Percentiles rank a stretch among this genome's conserved stretches.
Evolutionary conservation across 2,329 filamentous ascomycete species (phyloP).

Genomic region (Achaetomium macrosporum): DNA sequence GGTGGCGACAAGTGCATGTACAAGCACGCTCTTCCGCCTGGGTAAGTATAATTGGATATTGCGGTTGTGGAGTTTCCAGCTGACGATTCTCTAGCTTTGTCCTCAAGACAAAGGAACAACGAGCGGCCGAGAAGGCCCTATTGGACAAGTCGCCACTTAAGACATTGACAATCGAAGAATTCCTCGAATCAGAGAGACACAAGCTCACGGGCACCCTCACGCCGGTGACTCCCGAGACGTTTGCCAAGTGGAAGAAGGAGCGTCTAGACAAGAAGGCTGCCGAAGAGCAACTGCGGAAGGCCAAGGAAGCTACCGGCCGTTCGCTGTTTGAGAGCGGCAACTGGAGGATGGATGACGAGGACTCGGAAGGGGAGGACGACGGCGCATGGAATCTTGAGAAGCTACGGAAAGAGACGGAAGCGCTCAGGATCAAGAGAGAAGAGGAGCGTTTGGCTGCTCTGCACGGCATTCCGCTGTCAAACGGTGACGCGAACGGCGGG

Average conservation of each 20-base stretch:
- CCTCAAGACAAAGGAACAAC: slow-evolving; percentile 95
- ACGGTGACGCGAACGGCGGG: slow-evolving; percentile 16
- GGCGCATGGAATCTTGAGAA: slow-evolving; percentile 73
- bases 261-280: slow-evolving; percentile 92
- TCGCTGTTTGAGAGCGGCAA: slow-evolving; percentile 95
- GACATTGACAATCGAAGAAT: slow-evolving; percentile 93
- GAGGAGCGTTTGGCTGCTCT: slow-evolving; percentile 54
- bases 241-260: slow-evolving; percentile 96
- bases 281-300: slow-evolving; percentile 80
- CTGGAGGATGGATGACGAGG: slow-evolving; percentile 65
- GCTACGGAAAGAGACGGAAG: slow-evolving; percentile 79
- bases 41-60: slow-evolving; percentile 54
- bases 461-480: slow-evolving; percentile 26
- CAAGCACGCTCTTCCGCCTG: slow-evolving; percentile 87
- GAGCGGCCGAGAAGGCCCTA: slow-evolving; percentile 88
- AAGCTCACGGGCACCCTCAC: slow-evolving; percentile 89
- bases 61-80: not conserved
- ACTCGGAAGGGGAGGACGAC: slow-evolving; percentile 50
- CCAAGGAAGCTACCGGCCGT: slow-evolving; percentile 92
- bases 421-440: slow-evolving; percentile 66
- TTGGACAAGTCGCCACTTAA: slow-evolving; percentile 93
- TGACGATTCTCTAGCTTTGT: slow-evolving; percentile 60
- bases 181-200: slow-evolving; percentile 91
- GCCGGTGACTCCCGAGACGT: slow-evolving; percentile 85
- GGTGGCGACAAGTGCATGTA: slow-evolving; percentile 98